Evolutionary conservation across 768 basidiomycete species (phyloP), one percentile per base, ranked within the genome.

Genomic region (Collybia mongolica): DNA sequence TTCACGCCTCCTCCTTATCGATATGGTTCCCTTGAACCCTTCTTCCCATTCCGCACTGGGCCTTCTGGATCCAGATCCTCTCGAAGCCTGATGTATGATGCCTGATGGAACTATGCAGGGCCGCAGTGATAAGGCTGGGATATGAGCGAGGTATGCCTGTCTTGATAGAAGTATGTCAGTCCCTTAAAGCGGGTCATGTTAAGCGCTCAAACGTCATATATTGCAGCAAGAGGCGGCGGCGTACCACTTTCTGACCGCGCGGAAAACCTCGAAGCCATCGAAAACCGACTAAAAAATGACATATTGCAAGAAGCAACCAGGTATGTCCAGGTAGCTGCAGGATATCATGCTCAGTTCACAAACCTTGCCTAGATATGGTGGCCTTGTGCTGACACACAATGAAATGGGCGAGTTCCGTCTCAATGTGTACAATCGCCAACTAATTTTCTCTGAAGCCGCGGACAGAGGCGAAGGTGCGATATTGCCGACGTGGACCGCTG

Each of bases 211-310:
- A 28, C 9, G 26, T 28, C 26, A 9, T 28, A n/a, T n/a, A n/a
- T n/a, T n/a, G n/a, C n/a, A n/a, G n/a, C n/a, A n/a, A n/a, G n/a
- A n/a, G n/a, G n/a, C n/a, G n/a, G n/a, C n/a, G n/a, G n/a, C n/a
- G n/a, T 97, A 45, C 73, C 83, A 11, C 67, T 98, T 28, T 94
- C 93, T 19, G 92, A 96, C 68, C 80, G 97, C n/a, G 90, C 93
- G 1, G 89, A 93, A 67, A 97, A 95, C 61, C 75, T 98, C 8
- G 97, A 98, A 63, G 93, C 85, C 0, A 96, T 98, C 49, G 97
- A 95, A 67, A 73, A 74, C 41, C 81, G 96, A 43, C 68, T 98
- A 56, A 97, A 93, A 72, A 79, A 84, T 43, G 97, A 99, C 60
- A 95, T 99, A 43, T 70, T 98, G 19, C 81, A 84, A 51, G 96